These are phyloP conservation scores for Alternaria metachromatica DNA, from an alignment of 2,329 filamentous ascomycete species.

Conservation along the genomic window DNA sequence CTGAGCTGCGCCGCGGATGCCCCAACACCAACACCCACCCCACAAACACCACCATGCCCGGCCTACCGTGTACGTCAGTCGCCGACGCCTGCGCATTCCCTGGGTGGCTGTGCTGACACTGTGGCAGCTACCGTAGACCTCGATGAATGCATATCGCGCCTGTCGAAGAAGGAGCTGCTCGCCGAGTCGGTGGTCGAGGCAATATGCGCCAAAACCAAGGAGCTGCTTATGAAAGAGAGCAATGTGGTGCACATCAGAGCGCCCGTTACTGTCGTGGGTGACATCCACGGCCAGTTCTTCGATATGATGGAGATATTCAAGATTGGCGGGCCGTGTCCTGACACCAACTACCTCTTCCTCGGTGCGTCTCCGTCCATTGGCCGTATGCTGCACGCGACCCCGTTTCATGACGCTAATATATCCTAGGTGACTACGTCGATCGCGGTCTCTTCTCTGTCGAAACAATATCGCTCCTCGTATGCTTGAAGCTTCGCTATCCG, in stretches of 20 bases:
- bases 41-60: conserved; percentile 53
- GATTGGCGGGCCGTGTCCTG: conserved; percentile 95
- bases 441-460: conserved; percentile 98
- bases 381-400: conserved; percentile 25
- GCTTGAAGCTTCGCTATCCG: conserved; percentile 95
- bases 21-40: conserved; percentile 20
- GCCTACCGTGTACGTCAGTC: conserved; percentile 56
- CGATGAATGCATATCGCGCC: conserved; percentile 95
- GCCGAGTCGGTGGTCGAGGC: conserved; percentile 98
- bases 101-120: conserved; percentile 24
- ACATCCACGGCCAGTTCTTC: conserved; percentile 99
- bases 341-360: conserved; percentile 98
- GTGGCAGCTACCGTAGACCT: conserved; percentile 87
- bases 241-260: conserved; percentile 97
- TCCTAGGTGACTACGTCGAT: conserved; percentile 91
- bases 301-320: conserved; percentile 99
- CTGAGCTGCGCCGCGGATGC: conserved; percentile 42
- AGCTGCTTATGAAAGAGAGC: conserved; percentile 99
- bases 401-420: conserved; percentile 17
- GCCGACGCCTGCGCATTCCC: conserved; percentile 2
- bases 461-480: conserved; percentile 96
- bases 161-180: conserved; percentile 96
- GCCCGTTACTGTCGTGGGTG: conserved; percentile 95
- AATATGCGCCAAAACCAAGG: conserved; percentile 98
- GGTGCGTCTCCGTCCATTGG: conserved; percentile 60